Evolutionary conservation across 768 basidiomycete genomes (phyloP).

Genomic region (Leccinum imitatum): DNA sequence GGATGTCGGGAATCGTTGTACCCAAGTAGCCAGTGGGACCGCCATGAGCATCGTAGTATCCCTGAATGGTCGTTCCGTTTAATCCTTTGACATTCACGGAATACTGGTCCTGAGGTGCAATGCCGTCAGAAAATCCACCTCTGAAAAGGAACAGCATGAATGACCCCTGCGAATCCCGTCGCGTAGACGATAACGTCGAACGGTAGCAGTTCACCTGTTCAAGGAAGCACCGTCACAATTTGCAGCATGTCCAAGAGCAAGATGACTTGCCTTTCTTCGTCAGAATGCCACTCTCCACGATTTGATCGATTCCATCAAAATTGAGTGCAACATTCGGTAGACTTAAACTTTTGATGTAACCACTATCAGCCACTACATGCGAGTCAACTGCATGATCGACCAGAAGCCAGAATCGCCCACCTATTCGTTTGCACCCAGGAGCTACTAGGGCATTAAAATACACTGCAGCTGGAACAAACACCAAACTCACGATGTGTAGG

Average conservation of each 20-base stretch:
- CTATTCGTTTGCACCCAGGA: constrained; percentile 58
- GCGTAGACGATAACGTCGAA: constrained; percentile 37
- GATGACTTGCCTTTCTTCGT: constrained; percentile 22
- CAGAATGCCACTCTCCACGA: constrained; percentile 21
- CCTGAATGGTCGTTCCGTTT: constrained; percentile 22
- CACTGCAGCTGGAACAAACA: background rate
- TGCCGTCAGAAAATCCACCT: background rate
- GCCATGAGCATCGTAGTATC: constrained; percentile 29
- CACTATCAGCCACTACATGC: constrained; percentile 28
- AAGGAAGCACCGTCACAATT: background rate
- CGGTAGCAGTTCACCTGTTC: constrained; percentile 25
- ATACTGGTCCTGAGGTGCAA: constrained; percentile 19
- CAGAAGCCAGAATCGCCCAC: constrained; percentile 5
- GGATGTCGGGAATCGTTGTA: constrained; percentile 34
- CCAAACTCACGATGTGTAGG: constrained; percentile 49
- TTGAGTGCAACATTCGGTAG: constrained; percentile 26
- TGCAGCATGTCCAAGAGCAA: background rate
- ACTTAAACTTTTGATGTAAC: constrained; percentile 22
- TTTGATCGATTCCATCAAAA: constrained; percentile 24
- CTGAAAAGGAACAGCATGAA: background rate
- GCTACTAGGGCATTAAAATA: constrained; percentile 31
- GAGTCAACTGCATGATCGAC: background rate
- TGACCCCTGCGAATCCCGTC: constrained; percentile 35
- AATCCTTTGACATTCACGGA: constrained; percentile 26
- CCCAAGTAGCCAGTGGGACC: constrained; percentile 37